These are phyloP conservation scores for Gossypium gossypioides DNA, from an alignment of 441 rosid genomes.

Conservation along the genomic window DNA sequence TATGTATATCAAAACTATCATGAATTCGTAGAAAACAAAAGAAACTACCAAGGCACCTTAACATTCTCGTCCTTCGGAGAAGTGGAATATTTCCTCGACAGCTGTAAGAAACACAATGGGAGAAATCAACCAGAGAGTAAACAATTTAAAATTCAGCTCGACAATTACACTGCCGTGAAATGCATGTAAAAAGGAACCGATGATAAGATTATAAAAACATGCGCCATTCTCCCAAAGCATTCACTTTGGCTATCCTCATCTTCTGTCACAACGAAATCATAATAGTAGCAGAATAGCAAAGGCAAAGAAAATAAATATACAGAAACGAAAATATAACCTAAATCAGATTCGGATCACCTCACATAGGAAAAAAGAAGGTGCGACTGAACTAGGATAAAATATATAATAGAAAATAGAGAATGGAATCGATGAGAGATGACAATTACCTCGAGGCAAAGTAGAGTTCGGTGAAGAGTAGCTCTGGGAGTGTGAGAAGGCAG, in stretches of 20 bases:
- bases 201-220: not conserved
- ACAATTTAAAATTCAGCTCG: not conserved
- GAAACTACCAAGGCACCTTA: constrained; percentile 37
- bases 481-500: constrained; percentile 26
- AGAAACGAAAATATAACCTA: not conserved
- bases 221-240: not conserved
- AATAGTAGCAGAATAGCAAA: not conserved
- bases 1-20: not conserved
- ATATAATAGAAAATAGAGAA: not conserved
- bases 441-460: constrained; percentile 47
- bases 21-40: not conserved
- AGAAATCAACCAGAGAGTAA: not conserved
- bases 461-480: constrained; percentile 25
- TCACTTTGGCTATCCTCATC: not conserved
- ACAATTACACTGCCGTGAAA: not conserved
- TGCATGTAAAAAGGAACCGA: not conserved
- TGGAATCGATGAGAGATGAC: not conserved
- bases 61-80: constrained; percentile 35
- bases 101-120: constrained; percentile 22
- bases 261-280: not conserved
- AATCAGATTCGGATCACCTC: not conserved
- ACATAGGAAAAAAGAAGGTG: not conserved
- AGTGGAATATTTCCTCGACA: constrained; percentile 39
- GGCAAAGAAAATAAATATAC: constrained; percentile 1
- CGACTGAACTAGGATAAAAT: not conserved